Conservation (phyloP, 2,329 filamentous ascomycete genomes). For the Zymoseptoria brevis region DNA sequence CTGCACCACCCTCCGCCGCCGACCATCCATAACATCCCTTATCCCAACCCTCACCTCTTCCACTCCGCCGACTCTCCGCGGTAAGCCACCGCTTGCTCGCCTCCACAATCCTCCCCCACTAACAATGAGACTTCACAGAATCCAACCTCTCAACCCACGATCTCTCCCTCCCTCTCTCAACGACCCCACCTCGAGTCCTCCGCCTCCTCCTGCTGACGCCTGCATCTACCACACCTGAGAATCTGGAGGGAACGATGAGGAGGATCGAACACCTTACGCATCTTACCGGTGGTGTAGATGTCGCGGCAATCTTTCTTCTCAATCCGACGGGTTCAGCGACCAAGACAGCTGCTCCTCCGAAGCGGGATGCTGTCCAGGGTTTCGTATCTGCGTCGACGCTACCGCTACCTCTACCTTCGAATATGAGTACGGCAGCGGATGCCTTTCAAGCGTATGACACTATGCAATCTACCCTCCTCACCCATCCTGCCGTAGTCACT, state of each 20-base stretch:
- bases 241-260: constrained; percentile 18
- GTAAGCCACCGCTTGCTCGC: constrained; percentile 16
- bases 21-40: constrained; percentile 32
- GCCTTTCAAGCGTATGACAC: constrained; percentile 20
- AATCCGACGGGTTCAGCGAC: constrained; percentile 3
- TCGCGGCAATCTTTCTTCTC: constrained; percentile 29
- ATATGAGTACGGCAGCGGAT: background rate
- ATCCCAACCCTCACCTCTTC: constrained; percentile 27
- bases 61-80: constrained; percentile 24
- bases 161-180: constrained; percentile 24
- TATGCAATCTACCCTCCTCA: constrained; percentile 23
- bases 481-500: constrained; percentile 12
- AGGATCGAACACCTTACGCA: constrained; percentile 28
- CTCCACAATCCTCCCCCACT: background rate
- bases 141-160: constrained; percentile 31
- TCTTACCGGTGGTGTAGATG: constrained; percentile 22
- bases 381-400: background rate
- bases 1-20: constrained; percentile 34
- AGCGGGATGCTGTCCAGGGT: background rate
- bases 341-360: constrained; percentile 12
- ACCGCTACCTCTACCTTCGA: background rate
- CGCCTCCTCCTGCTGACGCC: constrained; percentile 29
- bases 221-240: constrained; percentile 11
- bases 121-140: constrained; percentile 17
- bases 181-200: constrained; percentile 12